These are phyloP conservation scores for Aspergillus tanneri DNA, from an alignment of 2,329 filamentous ascomycete genomes.

Conservation along the genomic window DNA sequence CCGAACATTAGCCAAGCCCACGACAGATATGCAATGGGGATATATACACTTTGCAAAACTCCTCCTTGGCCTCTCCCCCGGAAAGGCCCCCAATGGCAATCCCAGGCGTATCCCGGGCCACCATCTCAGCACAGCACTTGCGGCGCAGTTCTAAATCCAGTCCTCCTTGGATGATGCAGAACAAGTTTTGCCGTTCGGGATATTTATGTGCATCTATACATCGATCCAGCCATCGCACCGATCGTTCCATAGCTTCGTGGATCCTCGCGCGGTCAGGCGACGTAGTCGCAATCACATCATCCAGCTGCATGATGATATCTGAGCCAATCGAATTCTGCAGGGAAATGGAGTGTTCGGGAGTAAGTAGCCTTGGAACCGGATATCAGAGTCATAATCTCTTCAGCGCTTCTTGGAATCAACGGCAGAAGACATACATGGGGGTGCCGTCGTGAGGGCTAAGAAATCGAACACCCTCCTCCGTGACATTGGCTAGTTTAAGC, in stretches of 20 bases:
- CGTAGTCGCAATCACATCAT: conserved; percentile 95
- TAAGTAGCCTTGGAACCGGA: conserved; percentile 63
- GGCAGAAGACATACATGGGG: conserved; percentile 63
- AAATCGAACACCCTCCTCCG: conserved; percentile 93
- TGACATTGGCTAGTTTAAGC: conserved; percentile 87
- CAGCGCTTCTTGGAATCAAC: not conserved
- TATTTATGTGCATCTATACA: conserved; percentile 89
- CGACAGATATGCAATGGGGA: not conserved
- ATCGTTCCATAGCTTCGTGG: conserved; percentile 91
- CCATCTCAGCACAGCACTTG: conserved; percentile 83
- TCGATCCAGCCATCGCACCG: conserved; percentile 90
- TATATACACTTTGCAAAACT: conserved; percentile 76
- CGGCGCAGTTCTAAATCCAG: conserved; percentile 81
- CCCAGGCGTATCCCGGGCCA: conserved; percentile 84
- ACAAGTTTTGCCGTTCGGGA: conserved; percentile 82
- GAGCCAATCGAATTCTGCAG: conserved; percentile 96
- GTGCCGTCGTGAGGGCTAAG: conserved; percentile 93
- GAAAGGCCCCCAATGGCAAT: conserved; percentile 95
- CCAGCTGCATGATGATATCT: conserved; percentile 99
- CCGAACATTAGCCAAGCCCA: not conserved
- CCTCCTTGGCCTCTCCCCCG: conserved; percentile 89
- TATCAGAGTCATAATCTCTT: not conserved
- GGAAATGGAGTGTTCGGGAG: conserved; percentile 93
- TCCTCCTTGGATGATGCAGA: conserved; percentile 97
- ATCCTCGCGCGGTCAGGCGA: conserved; percentile 86